Conservation (phyloP, 2,329 filamentous ascomycete species). For the Hypomyces perniciosus region DNA sequence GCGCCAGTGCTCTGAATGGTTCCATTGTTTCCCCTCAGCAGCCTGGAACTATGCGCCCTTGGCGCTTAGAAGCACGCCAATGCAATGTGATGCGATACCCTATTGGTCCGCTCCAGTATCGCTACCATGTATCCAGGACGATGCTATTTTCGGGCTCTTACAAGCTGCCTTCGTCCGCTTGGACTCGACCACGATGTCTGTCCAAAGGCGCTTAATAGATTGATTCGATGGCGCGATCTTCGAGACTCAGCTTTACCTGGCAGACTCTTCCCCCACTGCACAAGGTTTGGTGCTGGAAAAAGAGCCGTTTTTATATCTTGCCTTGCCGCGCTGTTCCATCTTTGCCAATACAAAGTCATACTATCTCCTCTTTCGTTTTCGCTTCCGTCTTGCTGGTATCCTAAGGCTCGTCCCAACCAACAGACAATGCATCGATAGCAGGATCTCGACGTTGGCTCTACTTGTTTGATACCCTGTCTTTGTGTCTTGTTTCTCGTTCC, state of each 20-base stretch:
- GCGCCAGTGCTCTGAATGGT: neutral
- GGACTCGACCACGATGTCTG: conserved; percentile 5
- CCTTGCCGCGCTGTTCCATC: conserved; percentile 2
- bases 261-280: conserved; percentile 3
- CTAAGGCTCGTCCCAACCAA: conserved; percentile 10
- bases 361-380: neutral
- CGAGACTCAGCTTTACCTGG: neutral
- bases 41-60: conserved; percentile 3
- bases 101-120: conserved; percentile 2
- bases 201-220: conserved; percentile 13
- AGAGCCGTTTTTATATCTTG: conserved; percentile 9
- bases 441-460: conserved; percentile 6
- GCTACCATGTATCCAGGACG: conserved; percentile 1
- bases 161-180: conserved; percentile 2
- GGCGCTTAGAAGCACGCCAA: conserved; percentile 10
- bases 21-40: conserved; percentile 9
- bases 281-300: conserved; percentile 1
- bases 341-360: conserved; percentile 3
- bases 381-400: conserved; percentile 11
- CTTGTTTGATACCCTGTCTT: conserved; percentile 12
- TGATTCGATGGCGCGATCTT: conserved; percentile 9
- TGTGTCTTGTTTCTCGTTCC: conserved; percentile 1
- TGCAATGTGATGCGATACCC: conserved; percentile 10
- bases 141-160: conserved; percentile 11
- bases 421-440: conserved; percentile 24